Percentiles rank a stretch among this genome's conserved stretches.
These are phyloP conservation scores for Wickerhamiella musiphila DNA, from an alignment of 805 yeast genomes.

Conservation along the genomic window DNA sequence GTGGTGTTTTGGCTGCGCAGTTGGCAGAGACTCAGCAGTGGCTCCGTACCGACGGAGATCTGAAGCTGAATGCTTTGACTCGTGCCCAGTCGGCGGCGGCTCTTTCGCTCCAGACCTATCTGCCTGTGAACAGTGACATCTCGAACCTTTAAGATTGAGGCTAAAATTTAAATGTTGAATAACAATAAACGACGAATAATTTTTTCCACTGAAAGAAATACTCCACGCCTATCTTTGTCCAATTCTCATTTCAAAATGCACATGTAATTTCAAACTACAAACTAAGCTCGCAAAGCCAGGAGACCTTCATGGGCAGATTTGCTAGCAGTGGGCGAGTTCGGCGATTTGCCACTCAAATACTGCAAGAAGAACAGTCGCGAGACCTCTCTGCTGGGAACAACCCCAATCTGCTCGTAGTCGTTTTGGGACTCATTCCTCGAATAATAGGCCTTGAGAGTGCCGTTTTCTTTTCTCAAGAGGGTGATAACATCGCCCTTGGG, in stretches of 20 bases:
- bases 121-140: conserved; percentile 18
- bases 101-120: conserved; percentile 18
- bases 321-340: conserved; percentile 38
- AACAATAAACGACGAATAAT: not conserved
- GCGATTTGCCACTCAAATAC: conserved; percentile 54
- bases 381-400: conserved; percentile 41
- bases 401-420: conserved; percentile 32
- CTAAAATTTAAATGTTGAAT: no score
- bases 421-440: conserved; percentile 20
- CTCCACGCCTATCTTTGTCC: no score
- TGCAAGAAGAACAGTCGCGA: conserved; percentile 54
- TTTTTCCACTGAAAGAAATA: no score
- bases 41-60: conserved; percentile 20
- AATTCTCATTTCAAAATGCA: no score
- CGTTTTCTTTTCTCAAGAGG: conserved; percentile 35
- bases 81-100: conserved; percentile 25
- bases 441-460: conserved; percentile 29
- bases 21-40: conserved; percentile 18
- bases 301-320: conserved; percentile 9
- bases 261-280: no score
- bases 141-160: conserved; percentile 4
- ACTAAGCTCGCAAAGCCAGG: not conserved
- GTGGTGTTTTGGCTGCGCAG: conserved; percentile 42
- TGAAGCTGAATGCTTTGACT: conserved; percentile 16
- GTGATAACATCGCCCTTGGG: conserved; percentile 54